Evolutionary conservation across 768 basidiomycete genomes (phyloP).

Genomic region (Leucocoprinus sp.): DNA sequence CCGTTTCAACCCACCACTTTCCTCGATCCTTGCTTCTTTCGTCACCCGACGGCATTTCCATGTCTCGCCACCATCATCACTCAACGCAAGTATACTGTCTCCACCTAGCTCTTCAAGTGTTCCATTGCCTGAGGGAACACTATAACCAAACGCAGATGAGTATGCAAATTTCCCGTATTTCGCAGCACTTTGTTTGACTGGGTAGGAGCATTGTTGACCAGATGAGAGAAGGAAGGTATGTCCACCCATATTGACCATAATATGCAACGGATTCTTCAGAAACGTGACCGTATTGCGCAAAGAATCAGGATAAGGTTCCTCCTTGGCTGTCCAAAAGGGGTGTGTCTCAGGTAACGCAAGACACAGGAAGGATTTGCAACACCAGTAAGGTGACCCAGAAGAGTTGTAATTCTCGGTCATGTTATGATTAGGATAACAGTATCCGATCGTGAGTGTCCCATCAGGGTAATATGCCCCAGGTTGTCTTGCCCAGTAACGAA

Average conservation of each 20-base stretch:
- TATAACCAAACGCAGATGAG: conserved; percentile 72
- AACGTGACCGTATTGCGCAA: conserved; percentile 40
- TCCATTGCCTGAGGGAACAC: conserved; percentile 58
- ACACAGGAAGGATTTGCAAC: conserved; percentile 67
- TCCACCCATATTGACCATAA: conserved; percentile 51
- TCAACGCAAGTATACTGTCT: conserved; percentile 63
- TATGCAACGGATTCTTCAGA: conserved; percentile 58
- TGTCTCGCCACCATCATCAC: conserved; percentile 61
- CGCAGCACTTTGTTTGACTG: conserved; percentile 68
- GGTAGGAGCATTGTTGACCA: conserved; percentile 73
- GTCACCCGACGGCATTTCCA: conserved; percentile 66
- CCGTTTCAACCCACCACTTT: conserved; percentile 34
- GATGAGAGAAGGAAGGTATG: conserved; percentile 70
- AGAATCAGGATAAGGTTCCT: conserved; percentile 52
- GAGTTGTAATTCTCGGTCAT: conserved; percentile 79
- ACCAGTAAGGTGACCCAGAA: conserved; percentile 74
- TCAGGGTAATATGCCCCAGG: conserved; percentile 53
- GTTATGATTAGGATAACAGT: conserved; percentile 61
- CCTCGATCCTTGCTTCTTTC: conserved; percentile 49
- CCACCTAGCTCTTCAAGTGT: conserved; percentile 66
- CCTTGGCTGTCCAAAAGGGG: conserved; percentile 64
- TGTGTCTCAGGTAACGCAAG: conserved; percentile 57
- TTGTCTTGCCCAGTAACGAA: conserved; percentile 64
- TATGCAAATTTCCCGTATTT: conserved; percentile 78
- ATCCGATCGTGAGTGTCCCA: conserved; percentile 68